Conservation (phyloP, 1,139 yeast genomes). For the Magnusiomyces tetraspermus region DNA sequence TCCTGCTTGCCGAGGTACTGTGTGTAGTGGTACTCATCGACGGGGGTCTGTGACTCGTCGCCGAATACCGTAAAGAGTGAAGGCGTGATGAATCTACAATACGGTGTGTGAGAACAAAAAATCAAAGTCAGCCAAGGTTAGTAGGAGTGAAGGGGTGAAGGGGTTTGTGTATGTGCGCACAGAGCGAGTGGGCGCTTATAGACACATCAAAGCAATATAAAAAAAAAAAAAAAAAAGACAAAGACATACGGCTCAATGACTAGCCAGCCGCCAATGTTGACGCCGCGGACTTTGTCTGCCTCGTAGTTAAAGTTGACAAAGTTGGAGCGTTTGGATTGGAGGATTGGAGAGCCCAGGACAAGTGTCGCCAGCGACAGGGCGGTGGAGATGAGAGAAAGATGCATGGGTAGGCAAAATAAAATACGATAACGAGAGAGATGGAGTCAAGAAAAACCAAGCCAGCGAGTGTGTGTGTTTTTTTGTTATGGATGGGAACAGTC, state of each 20-base stretch:
- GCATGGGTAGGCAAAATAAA: too few relatives aligned
- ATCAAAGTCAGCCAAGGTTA: too few relatives aligned
- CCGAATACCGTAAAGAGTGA: conserved; percentile 54
- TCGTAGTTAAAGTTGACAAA: conserved; percentile 38
- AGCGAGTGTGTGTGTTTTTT: not conserved
- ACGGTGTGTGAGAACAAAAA: too few relatives aligned
- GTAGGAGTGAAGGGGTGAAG: too few relatives aligned
- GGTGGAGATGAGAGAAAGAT: not conserved
- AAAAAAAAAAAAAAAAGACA: too few relatives aligned
- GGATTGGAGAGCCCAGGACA: not conserved
- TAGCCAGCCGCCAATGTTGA: conserved; percentile 89
- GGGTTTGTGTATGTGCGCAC: too few relatives aligned
- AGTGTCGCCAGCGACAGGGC: not conserved
- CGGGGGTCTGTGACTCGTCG: conserved; percentile 45
- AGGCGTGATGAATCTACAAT: conserved; percentile 77
- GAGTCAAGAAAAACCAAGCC: too few relatives aligned
- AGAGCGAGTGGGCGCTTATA: too few relatives aligned
- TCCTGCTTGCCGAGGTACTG: conserved; percentile 51
- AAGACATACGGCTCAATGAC: conserved; percentile 59
- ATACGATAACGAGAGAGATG: too few relatives aligned
- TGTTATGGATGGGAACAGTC: not conserved
- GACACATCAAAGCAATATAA: too few relatives aligned
- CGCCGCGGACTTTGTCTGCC: conserved; percentile 54
- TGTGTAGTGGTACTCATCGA: conserved; percentile 76
- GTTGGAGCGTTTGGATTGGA: not conserved